These are phyloP conservation scores for Flaveria trinervia DNA, from an alignment of 129 eudicot genomes.

Conservation along the genomic window DNA sequence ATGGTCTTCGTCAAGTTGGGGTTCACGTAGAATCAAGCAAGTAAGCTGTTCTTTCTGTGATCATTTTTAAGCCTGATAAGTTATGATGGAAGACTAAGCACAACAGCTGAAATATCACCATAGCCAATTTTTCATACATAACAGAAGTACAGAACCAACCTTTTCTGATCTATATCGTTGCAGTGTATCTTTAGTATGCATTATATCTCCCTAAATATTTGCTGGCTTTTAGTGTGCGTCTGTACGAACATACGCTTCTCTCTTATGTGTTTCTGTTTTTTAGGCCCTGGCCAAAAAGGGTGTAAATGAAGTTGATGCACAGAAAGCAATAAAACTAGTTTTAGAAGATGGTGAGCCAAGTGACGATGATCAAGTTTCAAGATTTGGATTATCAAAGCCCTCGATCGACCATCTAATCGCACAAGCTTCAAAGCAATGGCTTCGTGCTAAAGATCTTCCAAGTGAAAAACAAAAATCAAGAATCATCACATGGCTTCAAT, in stretches of 20 bases:
- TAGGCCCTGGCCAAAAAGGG: conserved; percentile 73
- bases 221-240: background rate
- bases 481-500: conserved; percentile 80
- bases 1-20: conserved; percentile 95
- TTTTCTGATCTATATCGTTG: no score
- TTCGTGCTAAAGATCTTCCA: conserved; percentile 47
- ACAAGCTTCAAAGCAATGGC: conserved; percentile 91
- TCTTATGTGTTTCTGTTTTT: conserved; percentile 18
- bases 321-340: conserved; percentile 80
- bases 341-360: conserved; percentile 55
- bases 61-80: conserved; percentile 8
- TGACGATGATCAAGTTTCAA: conserved; percentile 46
- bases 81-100: background rate
- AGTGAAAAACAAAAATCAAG: conserved; percentile 68
- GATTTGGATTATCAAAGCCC: conserved; percentile 55
- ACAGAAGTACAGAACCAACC: background rate
- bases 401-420: conserved; percentile 64
- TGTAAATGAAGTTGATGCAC: conserved; percentile 57
- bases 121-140: background rate
- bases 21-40: conserved; percentile 83
- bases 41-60: conserved; percentile 44
- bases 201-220: background rate
- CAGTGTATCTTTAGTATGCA: no score
- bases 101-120: background rate
- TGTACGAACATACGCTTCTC: background rate